phyloP scores from a whole-genome alignment of 23 red algal species.

The Cyanidiococcus yangmingshanensis region DNA sequence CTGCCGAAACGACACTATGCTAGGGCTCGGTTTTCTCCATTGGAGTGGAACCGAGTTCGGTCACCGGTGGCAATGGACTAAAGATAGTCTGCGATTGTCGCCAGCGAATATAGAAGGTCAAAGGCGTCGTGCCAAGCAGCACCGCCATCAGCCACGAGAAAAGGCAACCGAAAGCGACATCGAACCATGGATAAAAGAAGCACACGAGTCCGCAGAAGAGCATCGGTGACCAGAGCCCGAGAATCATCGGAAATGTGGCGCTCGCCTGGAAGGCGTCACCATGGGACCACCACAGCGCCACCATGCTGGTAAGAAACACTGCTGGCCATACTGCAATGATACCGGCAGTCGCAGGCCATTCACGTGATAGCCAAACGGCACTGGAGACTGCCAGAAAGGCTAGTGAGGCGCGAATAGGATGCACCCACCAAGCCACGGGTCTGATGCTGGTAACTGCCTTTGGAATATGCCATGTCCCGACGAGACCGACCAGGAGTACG shows the following conservation, averaged over 20 bases:
- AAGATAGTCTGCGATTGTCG: not conserved
- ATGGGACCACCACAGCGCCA: constrained; percentile 23
- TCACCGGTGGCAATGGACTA: too few species aligned
- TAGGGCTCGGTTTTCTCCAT: too few species aligned
- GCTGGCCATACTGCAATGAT: constrained; percentile 29
- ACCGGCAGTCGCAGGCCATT: constrained; percentile 1
- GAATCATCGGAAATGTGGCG: constrained; percentile 28
- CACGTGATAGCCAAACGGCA: constrained; percentile 14
- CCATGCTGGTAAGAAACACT: constrained; percentile 29
- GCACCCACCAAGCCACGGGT: not conserved
- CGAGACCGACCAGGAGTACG: constrained; percentile 15
- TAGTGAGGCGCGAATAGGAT: constrained; percentile 9
- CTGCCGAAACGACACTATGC: too few species aligned
- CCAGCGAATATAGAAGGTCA: constrained; percentile 18
- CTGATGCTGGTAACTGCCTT: not conserved
- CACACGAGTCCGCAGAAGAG: constrained; percentile 14
- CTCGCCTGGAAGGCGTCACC: constrained; percentile 23
- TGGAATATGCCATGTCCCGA: constrained; percentile 19
- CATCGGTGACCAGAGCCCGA: constrained; percentile 9
- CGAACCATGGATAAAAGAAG: constrained; percentile 7
- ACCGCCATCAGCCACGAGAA: constrained; percentile 21
- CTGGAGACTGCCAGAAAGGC: constrained; percentile 17
- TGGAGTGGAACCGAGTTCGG: too few species aligned
- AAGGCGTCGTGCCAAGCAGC: constrained; percentile 7
- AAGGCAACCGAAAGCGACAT: not conserved